Evolutionary conservation across 495 filamentous ascomycete genomes (phyloP), one percentile per base, ranked within the genome.

Genomic region (Annulohypoxylon moriforme): DNA sequence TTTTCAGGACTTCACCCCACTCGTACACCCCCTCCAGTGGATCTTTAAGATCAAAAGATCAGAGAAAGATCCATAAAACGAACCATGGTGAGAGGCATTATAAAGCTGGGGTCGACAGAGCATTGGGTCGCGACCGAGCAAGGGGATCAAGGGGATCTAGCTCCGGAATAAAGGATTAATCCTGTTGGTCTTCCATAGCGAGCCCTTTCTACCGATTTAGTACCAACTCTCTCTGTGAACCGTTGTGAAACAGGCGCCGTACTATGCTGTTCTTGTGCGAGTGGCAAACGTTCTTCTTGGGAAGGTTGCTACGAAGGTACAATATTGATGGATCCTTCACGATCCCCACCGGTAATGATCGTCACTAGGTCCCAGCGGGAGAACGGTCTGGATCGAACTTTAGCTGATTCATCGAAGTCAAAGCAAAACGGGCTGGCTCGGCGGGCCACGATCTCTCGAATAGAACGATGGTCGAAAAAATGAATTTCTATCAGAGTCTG

Each of bases 331-430:
- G 33, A 64, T 69, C 52, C 44, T 27, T 18, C 44, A 11, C 40
- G 25, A 57, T 60, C 62, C 33, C 57, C 57, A 56, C 55, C 33
- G 56, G 33, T 50, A 56, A 13, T 29, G 66, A 73, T 73, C 71
- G 60, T 69, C 66, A 59, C 71, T 31, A 68, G 64, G 71, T 64
- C 71, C 33, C 61, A 69, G 62, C 58, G 49, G 71, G 61, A 69
- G 62, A 70, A 70, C 47, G 61, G 71, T 52, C 67, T 73, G 56
- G 71, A 74, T 74, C 71, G 71, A 71, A 56, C 22, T 70, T 70
- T 74, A 57, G 67, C 67, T 64, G 61, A 60, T 58, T 60, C 57
- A 74, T 74, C 71, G 71, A 36, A 64, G 49, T 61, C 50, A 18
- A 47, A 53, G 50, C 36, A 22, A 34, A 40, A 20, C 42, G 47